phyloP scores from a whole-genome alignment of 768 basidiomycete genomes.

The Suillus cothurnatus region DNA sequence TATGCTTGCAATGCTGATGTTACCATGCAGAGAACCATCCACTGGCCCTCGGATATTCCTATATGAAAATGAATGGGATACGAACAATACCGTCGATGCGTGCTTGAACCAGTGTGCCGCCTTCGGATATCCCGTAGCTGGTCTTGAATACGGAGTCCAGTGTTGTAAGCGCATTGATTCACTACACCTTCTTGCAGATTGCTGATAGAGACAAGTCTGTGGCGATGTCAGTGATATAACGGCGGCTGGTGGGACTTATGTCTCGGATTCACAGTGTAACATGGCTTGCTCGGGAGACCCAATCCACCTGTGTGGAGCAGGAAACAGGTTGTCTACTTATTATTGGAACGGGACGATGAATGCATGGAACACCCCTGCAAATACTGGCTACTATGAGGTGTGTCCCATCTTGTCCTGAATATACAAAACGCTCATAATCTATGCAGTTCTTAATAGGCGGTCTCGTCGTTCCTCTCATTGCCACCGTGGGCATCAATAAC shows the following conservation, averaged over 20 bases:
- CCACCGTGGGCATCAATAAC: conserved; percentile 78
- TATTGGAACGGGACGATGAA: conserved; percentile 55
- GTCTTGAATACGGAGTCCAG: conserved; percentile 68
- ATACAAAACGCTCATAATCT: conserved; percentile 4
- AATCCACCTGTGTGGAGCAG: conserved; percentile 66
- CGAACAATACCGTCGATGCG: conserved; percentile 62
- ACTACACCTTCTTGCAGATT: background rate
- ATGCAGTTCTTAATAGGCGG: conserved; percentile 52
- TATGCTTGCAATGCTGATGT: background rate
- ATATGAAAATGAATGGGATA: conserved; percentile 57
- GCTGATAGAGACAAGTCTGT: conserved; percentile 45
- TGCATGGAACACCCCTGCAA: conserved; percentile 64
- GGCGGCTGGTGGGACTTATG: conserved; percentile 32
- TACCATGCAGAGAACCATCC: conserved; percentile 45
- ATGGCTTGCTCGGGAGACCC: conserved; percentile 72
- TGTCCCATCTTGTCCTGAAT: conserved; percentile 19
- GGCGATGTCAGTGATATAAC: conserved; percentile 64
- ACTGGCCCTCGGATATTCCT: conserved; percentile 53
- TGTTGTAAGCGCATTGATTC: conserved; percentile 57
- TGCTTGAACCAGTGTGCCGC: conserved; percentile 71
- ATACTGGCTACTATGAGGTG: conserved; percentile 73
- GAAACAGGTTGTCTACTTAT: conserved; percentile 54
- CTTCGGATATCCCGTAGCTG: conserved; percentile 73
- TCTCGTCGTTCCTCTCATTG: conserved; percentile 70
- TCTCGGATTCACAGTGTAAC: conserved; percentile 41